These are phyloP conservation scores for Parasitella parasitica DNA, from an alignment of 371 early-diverging fungal species.

Conservation along the genomic window DNA sequence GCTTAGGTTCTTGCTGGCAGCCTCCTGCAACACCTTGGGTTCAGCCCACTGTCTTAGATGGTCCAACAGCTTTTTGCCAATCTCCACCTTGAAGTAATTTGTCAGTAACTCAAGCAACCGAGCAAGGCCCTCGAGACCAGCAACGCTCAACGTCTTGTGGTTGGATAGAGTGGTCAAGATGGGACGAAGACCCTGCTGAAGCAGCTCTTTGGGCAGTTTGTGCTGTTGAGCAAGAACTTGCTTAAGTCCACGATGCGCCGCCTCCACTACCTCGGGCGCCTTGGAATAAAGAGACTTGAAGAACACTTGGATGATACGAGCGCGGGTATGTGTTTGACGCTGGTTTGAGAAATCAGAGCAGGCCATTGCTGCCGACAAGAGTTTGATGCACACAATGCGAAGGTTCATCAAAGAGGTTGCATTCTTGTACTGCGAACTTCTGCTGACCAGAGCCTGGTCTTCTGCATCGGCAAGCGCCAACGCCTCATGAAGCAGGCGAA, in stretches of 20 bases:
- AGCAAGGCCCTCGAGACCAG: slow-evolving; percentile 92
- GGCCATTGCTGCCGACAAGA: slow-evolving; percentile 92
- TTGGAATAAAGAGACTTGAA: slow-evolving; percentile 97
- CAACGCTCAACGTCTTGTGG: slow-evolving; percentile 88
- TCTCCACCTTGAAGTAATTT: slow-evolving; percentile 98
- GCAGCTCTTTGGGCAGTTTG: slow-evolving; percentile 92
- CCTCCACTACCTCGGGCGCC: slow-evolving; percentile 91
- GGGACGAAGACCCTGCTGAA: slow-evolving; percentile 95
- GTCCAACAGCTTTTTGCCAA: slow-evolving; percentile 95
- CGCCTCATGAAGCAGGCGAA: slow-evolving; percentile 90
- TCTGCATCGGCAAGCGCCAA: slow-evolving; percentile 96
- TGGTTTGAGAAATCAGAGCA: slow-evolving; percentile 78
- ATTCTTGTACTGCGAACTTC: slow-evolving; percentile 82
- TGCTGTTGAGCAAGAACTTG: slow-evolving; percentile 85
- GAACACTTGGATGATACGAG: slow-evolving; percentile 95
- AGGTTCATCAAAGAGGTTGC: slow-evolving; percentile 80
- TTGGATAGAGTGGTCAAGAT: slow-evolving; percentile 94
- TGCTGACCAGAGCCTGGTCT: slow-evolving; percentile 90
- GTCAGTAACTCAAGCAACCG: slow-evolving; percentile 90
- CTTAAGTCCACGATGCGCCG: slow-evolving; percentile 88
- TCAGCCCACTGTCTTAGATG: slow-evolving; percentile 93
- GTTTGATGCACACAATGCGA: slow-evolving; percentile 92
- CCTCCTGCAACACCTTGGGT: slow-evolving; percentile 77
- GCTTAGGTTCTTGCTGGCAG: slow-evolving; percentile 72
- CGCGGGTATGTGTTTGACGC: slow-evolving; percentile 73